Evolutionary conservation across 148 eudicot species (phyloP).

Genomic region (Gaultheria prostrata): DNA sequence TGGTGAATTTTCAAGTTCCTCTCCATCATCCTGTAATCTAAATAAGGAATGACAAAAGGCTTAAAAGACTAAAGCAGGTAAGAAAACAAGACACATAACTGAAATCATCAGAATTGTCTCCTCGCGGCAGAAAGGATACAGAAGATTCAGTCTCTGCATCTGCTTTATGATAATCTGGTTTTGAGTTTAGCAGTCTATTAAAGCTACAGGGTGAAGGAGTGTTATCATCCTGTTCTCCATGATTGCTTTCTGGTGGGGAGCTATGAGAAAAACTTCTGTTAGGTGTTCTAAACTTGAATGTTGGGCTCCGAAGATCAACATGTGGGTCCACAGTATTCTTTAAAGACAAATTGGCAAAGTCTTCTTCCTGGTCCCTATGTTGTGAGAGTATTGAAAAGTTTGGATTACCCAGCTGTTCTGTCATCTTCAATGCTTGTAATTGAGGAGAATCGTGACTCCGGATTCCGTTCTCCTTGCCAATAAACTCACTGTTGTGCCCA

Average conservation of each 20-base stretch:
- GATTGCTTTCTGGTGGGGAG: conserved; percentile 31
- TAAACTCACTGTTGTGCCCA: conserved; percentile 23
- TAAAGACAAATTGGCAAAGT: conserved; percentile 30
- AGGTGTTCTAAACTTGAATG: conserved; percentile 35
- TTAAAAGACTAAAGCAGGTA: neutral
- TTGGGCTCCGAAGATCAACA: conserved; percentile 33
- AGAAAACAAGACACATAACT: conserved; percentile 1
- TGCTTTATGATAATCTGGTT: conserved; percentile 29
- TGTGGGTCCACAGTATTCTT: conserved; percentile 28
- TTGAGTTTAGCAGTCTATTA: conserved; percentile 30
- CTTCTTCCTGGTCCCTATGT: conserved; percentile 27
- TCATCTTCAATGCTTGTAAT: conserved; percentile 29
- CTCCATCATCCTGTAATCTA: conserved; percentile 41
- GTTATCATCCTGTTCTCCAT: conserved; percentile 27
- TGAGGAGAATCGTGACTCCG: conserved; percentile 19
- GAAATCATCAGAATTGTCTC: conserved; percentile 12
- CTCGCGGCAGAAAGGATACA: conserved; percentile 35
- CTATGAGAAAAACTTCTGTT: conserved; percentile 27
- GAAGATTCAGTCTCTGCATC: conserved; percentile 30
- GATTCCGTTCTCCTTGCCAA: conserved; percentile 24
- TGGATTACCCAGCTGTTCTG: conserved; percentile 26
- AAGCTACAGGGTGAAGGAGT: conserved; percentile 31
- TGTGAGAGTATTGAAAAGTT: conserved; percentile 25
- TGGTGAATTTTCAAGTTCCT: conserved; percentile 32
- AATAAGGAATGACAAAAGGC: conserved; percentile 33